Percentiles rank a stretch among this genome's conserved stretches.
Evolutionary conservation across 164 flowering plant species (phyloP).

Genomic region (Chimonanthus praecox): DNA sequence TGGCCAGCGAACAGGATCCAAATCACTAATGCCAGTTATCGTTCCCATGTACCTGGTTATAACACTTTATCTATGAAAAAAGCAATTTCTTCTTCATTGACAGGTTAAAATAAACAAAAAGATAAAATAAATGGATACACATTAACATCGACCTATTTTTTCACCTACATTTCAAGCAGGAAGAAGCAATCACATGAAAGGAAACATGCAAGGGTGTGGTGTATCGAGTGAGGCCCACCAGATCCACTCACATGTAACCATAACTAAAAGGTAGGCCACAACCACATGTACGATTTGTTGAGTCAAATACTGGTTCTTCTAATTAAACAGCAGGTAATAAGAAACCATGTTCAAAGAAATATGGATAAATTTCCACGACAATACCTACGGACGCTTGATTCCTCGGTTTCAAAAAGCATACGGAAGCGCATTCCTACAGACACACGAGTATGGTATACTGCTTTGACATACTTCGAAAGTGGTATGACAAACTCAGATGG

Average conservation of each 20-base stretch:
- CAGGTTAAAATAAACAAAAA: not conserved
- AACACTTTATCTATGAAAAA: not conserved
- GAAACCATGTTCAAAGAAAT: not conserved
- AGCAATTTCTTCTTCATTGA: not conserved
- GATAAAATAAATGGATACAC: not conserved
- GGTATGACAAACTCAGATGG: conserved; percentile 90
- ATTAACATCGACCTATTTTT: no score
- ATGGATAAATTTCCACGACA: no score
- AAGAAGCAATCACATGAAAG: not conserved
- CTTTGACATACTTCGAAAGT: conserved; percentile 69
- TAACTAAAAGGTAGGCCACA: not conserved
- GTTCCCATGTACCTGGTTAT: conserved; percentile 83
- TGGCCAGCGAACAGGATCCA: conserved; percentile 81
- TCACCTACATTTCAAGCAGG: not conserved
- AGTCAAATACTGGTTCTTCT: not conserved
- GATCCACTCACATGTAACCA: no score
- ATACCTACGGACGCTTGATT: conserved; percentile 88
- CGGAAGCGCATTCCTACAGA: conserved; percentile 93
- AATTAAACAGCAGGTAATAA: not conserved
- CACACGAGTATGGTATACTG: conserved; percentile 81
- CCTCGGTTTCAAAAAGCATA: conserved; percentile 90
- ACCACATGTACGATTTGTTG: not conserved
- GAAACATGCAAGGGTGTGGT: not conserved
- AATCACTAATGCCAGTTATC: conserved; percentile 75
- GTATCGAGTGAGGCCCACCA: no score